Base-by-base conservation (phyloP, 2,329 filamentous ascomycete genomes). In the Cladobotryum mycophilum region DNA sequence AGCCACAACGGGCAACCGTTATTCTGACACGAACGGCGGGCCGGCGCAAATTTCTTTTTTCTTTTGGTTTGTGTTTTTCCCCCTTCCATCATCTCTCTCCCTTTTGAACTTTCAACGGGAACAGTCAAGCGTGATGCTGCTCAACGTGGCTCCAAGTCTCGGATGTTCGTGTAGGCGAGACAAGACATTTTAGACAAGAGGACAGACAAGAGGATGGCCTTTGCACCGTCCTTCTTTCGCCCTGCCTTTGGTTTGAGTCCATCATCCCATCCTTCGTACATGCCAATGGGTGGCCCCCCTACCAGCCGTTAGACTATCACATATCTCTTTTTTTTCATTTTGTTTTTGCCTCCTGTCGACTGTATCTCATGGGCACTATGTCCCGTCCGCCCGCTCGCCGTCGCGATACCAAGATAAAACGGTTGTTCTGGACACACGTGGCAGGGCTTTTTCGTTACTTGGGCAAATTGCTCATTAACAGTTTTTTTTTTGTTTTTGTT, bases 391-490 rank as follows among this genome's bases (percentile, higher is more conserved):
- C 43, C 15, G 45, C 43, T 40, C 48, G 48, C 48, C 48, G 48
- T 47, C 43, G 48, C 43, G 46, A 45, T 36, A 46, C 43, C 6
- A 41, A n/a, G 33, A 14, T 33, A 51, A 46, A 44, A 49, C 41
- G 48, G 44, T 37, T 37, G 45, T 38, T 35, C 37, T 40, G 41
- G 35, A 37, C 42, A 44, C 49, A 51, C 49, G 49, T 51, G 49
- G 49, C 49, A 41, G 46, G 37, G 33, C 36, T 17, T n/a, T 38
- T 11, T n/a, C n/a, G 25, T 11, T 30, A 30, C 4, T 30, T 30
- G 25, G 8, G 4, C 6, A 30, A 30, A 30, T 30, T 30, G 22
- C n/a, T 25, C 22, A 11, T 30, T 30, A 30, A 30, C 25, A 3
- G 25, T 30, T 30, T 30, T 30, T 4, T 25, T 25, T 30, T 30